These are phyloP conservation scores for Thermomucor indicae-seudaticae DNA, from an alignment of 371 early-diverging fungal genomes.

Conservation along the genomic window DNA sequence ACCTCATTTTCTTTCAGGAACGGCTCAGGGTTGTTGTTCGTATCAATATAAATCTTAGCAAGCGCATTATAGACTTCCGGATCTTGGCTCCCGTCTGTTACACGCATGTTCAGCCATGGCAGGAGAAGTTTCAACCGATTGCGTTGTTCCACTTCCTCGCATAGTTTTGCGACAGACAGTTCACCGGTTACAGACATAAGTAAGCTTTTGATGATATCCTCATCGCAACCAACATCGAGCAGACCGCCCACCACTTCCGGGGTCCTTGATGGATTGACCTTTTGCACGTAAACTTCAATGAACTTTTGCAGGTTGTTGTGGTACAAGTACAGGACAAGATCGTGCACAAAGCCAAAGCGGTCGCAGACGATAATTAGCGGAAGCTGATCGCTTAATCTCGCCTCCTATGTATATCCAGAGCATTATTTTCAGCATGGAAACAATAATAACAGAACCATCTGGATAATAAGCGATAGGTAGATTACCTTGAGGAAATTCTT, in stretches of 20 bases:
- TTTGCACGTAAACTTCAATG: conserved; percentile 97
- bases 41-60: conserved; percentile 98
- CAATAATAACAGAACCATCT: no score
- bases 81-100: conserved; percentile 85
- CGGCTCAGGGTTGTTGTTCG: conserved; percentile 95
- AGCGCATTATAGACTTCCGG: conserved; percentile 92
- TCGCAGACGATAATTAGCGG: conserved; percentile 98
- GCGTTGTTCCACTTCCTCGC: conserved; percentile 91
- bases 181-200: conserved; percentile 74
- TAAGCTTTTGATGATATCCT: conserved; percentile 86
- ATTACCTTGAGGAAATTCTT: conserved; percentile 93
- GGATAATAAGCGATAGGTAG: no score
- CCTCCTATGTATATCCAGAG: conserved; percentile 54
- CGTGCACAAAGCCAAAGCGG: conserved; percentile 94
- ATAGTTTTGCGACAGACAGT: conserved; percentile 84
- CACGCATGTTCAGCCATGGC: conserved; percentile 88
- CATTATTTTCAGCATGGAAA: no score
- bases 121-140: conserved; percentile 94
- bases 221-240: conserved; percentile 97
- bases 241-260: conserved; percentile 97
- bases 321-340: conserved; percentile 92
- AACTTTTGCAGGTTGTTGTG: conserved; percentile 90
- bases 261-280: conserved; percentile 92
- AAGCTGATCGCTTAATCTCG: conserved; percentile 91
- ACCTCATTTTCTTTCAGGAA: conserved; percentile 91